Evolutionary conservation across 257 asterid species (phyloP), one percentile per base, ranked within the genome.

Genomic region (Solanum okadae): DNA sequence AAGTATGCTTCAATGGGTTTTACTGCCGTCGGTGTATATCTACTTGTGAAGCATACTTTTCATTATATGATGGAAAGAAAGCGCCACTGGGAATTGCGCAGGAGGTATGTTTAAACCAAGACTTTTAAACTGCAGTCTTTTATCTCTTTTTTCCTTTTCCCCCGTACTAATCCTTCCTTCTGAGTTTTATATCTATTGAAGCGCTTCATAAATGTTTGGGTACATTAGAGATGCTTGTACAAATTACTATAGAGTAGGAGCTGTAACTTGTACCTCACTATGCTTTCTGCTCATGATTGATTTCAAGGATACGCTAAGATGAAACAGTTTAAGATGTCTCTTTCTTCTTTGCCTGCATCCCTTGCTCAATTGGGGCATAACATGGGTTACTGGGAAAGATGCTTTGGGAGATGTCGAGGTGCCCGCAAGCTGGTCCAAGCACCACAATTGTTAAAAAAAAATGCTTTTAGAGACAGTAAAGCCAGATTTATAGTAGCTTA

Each of bases 1-100:
- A 97, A 94, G 93, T 95, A 90, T 88, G 98, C 99, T 86, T 96
- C 99, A 2, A 65, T 93, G 91, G 99, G 99, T 44, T 92, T 97
- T 86, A 91, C 97, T 7, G 91, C 88, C 25, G 93, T 97, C 89
- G 99, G 99, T 37, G 88, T 94, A 91, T 96, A 93, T 93, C 98
- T 97, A 85, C 93, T 95, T 86, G 95, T 97, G 73, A 94, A 94
- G 92, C 95, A 93, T 87, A 95, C 97, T 72, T 79, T 95, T 81
- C 95, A 90, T 65, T 89, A 90, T 93, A 34, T 96, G 89, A 90
- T 93, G 99, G 99, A 96, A 93, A 93, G 97, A 89, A 93, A 94
- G 90, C 99, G 98, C 38, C 98, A 93, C 52, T 93, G 95, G 96
- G 99, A 97, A 90, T 87, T 94, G 95, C 93, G 96, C 71, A 97